Evolutionary conservation across 257 asterid species (phyloP), one percentile per base, ranked within the genome.

Genomic region (Scutellaria minor): DNA sequence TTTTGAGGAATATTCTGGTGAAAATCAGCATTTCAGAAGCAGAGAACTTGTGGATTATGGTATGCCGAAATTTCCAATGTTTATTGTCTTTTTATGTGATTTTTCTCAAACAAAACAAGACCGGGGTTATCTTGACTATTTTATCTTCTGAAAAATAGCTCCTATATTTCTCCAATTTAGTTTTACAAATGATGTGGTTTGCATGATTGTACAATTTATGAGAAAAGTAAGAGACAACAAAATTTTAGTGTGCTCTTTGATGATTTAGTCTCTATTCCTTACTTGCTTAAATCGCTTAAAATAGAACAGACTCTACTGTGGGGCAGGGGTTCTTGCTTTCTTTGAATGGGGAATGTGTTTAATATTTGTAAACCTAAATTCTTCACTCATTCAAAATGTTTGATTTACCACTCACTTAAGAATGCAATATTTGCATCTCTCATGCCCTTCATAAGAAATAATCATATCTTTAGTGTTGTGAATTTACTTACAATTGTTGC

Each of bases 41-140:
- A 56, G 92, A 95, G 74, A 76, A 66, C 75, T 63, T 95, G 74
- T 95, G 99, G 99, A 78, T 72, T 61, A 85, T 90, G 99, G 99
- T 95, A 95, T 46, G 92, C 59, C 12, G 46, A 79, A 57, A 41
- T 61, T 60, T 76, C 42, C 73, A 15, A 11, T n/a, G 12, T 80
- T 39, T 71, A 22, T 68, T 22, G 1, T 27, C 68, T 24, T 64
- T 50, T 27, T 63, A 12, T 46, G 58, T 14, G 24, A 14, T 54
- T 59, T 68, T 45, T 15, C 15, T 5, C 2, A 15, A 63, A 24
- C 7, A 11, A 45, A 2, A 27, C 35, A 56, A 56, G 62, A 46
- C 55, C n/a, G 35, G 12, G 6, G 4, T 31, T 24, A 24, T 15
- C 14, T 37, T 59, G 12, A 24, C 72, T 73, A 6, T 64, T 77